These are phyloP conservation scores for Claviceps humidiphila DNA, from an alignment of 2,329 filamentous ascomycete genomes.

Conservation along the genomic window DNA sequence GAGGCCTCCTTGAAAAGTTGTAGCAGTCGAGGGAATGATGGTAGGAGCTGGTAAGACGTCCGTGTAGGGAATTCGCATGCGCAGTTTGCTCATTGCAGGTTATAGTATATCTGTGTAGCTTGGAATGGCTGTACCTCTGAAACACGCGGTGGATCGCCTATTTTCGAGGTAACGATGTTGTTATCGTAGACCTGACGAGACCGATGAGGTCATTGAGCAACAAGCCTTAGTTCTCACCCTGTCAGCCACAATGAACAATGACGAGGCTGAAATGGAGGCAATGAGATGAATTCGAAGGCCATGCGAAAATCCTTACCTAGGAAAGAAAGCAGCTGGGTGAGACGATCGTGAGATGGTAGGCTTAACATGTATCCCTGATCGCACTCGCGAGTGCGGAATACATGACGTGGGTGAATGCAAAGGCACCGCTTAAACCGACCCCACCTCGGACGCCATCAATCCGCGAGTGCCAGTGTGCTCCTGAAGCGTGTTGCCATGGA, in stretches of 20 bases:
- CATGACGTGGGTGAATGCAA: neutral
- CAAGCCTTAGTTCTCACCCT: neutral
- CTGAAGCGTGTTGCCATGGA: no score
- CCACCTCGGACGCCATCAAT: neutral
- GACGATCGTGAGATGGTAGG: neutral
- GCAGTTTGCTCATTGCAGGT: constrained; percentile 48
- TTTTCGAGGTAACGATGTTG: neutral
- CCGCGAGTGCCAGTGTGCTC: neutral
- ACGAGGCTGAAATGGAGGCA: neutral
- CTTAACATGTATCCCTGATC: neutral
- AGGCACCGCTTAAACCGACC: neutral
- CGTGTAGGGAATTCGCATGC: constrained; percentile 86
- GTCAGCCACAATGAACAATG: neutral
- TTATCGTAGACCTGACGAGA: neutral
- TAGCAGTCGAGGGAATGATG: constrained; percentile 61
- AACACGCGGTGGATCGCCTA: neutral
- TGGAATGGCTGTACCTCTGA: neutral
- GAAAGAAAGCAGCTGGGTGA: neutral
- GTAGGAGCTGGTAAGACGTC: constrained; percentile 63
- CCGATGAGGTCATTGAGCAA: neutral
- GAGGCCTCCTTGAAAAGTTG: constrained; percentile 58
- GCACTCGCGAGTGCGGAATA: neutral
- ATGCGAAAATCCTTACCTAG: no score
- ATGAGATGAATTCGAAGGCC: no score
- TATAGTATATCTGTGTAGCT: neutral